Conservation (phyloP, 2,329 filamentous ascomycete species). For the Domatiomyces globalis region DNA sequence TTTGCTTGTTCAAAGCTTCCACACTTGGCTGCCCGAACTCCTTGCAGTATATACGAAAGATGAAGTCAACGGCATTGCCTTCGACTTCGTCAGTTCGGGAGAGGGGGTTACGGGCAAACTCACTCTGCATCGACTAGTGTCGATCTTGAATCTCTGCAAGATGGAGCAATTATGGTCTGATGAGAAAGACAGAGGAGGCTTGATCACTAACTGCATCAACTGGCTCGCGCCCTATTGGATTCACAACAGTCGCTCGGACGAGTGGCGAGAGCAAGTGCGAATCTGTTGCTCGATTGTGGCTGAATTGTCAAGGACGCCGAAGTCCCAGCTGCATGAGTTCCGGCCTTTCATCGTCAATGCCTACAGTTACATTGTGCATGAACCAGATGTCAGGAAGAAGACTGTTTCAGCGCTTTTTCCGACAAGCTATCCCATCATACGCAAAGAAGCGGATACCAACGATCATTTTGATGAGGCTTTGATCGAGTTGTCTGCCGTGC, state of each 20-base stretch:
- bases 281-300: conserved; percentile 87
- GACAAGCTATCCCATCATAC: conserved; percentile 74
- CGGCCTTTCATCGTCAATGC: conserved; percentile 84
- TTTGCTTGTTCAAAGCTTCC: conserved; percentile 86
- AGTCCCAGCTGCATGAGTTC: conserved; percentile 72
- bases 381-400: conserved; percentile 43
- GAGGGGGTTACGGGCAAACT: conserved; percentile 77
- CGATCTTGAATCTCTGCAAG: conserved; percentile 83
- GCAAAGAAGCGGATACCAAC: conserved; percentile 47
- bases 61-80: conserved; percentile 80
- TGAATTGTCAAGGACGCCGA: conserved; percentile 64
- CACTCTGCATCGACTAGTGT: conserved; percentile 75
- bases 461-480: conserved; percentile 70
- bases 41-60: conserved; percentile 59
- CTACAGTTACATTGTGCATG: conserved; percentile 61
- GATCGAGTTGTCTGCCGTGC: conserved; percentile 73
- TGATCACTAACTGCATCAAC: conserved; percentile 67
- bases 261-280: conserved; percentile 86
- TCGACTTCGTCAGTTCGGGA: conserved; percentile 89
- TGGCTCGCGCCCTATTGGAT: conserved; percentile 97
- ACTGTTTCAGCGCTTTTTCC: conserved; percentile 79
- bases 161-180: conserved; percentile 61
- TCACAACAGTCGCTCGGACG: conserved; percentile 56
- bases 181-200: conserved; percentile 57
- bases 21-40: conserved; percentile 92